Conservation (phyloP, 441 rosid genomes). For the Viola pubescens region DNA sequence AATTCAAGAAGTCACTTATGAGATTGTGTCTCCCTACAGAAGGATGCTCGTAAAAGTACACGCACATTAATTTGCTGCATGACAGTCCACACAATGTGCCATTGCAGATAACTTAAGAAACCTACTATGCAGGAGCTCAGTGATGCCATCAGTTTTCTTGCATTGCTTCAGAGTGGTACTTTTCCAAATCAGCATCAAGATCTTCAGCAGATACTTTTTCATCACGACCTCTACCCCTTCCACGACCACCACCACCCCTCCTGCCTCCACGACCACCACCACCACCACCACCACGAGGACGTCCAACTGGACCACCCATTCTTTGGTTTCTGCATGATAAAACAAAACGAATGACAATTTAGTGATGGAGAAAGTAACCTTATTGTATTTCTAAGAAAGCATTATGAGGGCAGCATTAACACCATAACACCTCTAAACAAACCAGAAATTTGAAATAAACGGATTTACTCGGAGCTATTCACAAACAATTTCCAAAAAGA, state of each 20-base stretch:
- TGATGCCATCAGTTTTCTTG: constrained; percentile 46
- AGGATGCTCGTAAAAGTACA: not conserved
- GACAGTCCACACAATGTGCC: constrained; percentile 30
- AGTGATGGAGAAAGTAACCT: not conserved
- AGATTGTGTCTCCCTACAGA: not conserved
- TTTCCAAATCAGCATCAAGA: constrained; percentile 90
- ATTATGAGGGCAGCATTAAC: no score
- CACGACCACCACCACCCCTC: constrained; percentile 55
- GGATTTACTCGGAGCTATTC: no score
- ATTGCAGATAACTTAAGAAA: constrained; percentile 18
- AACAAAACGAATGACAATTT: not conserved
- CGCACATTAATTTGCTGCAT: constrained; percentile 17
- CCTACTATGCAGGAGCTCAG: constrained; percentile 17
- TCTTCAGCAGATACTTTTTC: constrained; percentile 84
- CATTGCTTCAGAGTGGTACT: constrained; percentile 72
- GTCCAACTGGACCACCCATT: constrained; percentile 46
- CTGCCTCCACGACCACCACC: constrained; percentile 44
- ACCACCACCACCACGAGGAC: constrained; percentile 44
- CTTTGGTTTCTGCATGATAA: constrained; percentile 23
- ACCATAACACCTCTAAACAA: no score
- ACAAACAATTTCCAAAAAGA: no score
- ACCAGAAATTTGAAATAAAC: no score
- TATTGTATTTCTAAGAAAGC: no score
- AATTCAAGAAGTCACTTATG: not conserved
- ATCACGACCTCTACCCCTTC: constrained; percentile 63